Base-by-base conservation (phyloP, 2,329 filamentous ascomycete species). In the Alternaria novae-zelandiae region DNA sequence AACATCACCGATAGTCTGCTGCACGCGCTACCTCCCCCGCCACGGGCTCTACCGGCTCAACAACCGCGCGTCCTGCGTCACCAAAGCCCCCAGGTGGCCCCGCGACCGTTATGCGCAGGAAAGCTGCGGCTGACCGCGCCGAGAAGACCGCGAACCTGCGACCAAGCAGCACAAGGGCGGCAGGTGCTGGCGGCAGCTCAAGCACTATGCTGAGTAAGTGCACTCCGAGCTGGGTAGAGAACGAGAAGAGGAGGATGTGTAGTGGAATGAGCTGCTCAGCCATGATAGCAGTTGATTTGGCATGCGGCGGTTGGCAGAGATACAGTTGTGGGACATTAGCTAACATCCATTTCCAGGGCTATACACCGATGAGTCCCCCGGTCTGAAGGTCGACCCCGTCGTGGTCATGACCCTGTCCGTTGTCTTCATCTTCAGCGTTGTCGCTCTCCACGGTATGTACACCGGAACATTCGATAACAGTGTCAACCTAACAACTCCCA, bases 361-460 rank as follows among this genome's bases (percentile, higher is more conserved):
- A 47, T 99, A 99, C 89, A 99, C 96, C 62, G 96, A 99, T 80
- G 96, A 99, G 86, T 97, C 93, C 70, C 96, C 96, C 63, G 96
- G 96, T 67, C 86, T 99, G 76, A 97, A 97, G 86, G 96, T 99
- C 70, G 96, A 99, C 82, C 96, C 96, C 21, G 96, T 99, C 64
- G 94, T 99, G 70, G 95, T 99, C 69, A 88, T 99, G 78, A 96
- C 97, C 72, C 87, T 99, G 74, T 97, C 93, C 78, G 89, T 99
- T 75, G 96, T 97, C 67, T 99, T 99, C 83, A 99, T 99, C 83
- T 97, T 99, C 86, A 96, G 92, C 78, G 96, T 99, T 79, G 96
- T 99, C 78, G 94, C 94, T 73, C 87, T 99, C 79, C 96, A 99
- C 85, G 94, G 96, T 98, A 89, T 74, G 93, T 41, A 25, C 28